Conservation (phyloP, 2,329 filamentous ascomycete genomes). For the Cordyceps cateniannulata region DNA sequence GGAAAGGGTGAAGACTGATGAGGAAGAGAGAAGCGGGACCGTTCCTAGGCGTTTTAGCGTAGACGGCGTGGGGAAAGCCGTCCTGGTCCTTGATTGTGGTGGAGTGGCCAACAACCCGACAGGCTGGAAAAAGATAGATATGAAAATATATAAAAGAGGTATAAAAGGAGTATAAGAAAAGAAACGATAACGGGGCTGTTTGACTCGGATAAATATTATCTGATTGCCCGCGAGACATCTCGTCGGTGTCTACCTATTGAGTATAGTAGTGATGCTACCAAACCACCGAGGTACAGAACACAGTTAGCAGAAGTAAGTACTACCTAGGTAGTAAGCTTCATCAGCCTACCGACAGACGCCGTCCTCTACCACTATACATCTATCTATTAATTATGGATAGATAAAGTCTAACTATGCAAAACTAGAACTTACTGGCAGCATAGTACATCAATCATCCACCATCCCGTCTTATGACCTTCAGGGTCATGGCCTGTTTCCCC, state of each 20-base stretch:
- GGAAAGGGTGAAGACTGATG: conserved; percentile 6
- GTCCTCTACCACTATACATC: too few relatives aligned
- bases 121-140: neutral
- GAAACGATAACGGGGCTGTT: neutral
- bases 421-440: too few relatives aligned
- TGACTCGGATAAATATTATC: neutral
- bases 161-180: neutral
- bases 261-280: neutral
- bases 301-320: too few relatives aligned
- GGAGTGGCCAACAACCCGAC: neutral
- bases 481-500: neutral
- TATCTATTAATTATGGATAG: too few relatives aligned
- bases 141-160: neutral
- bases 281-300: neutral
- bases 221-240: neutral
- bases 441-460: neutral
- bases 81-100: neutral
- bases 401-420: too few relatives aligned
- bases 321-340: neutral
- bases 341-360: neutral
- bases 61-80: conserved; percentile 7
- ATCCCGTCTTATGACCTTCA: neutral
- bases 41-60: neutral
- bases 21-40: conserved; percentile 7
- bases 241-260: neutral